phyloP scores from a whole-genome alignment of 2,329 filamentous ascomycete species.

The Pezicula carpinea region DNA sequence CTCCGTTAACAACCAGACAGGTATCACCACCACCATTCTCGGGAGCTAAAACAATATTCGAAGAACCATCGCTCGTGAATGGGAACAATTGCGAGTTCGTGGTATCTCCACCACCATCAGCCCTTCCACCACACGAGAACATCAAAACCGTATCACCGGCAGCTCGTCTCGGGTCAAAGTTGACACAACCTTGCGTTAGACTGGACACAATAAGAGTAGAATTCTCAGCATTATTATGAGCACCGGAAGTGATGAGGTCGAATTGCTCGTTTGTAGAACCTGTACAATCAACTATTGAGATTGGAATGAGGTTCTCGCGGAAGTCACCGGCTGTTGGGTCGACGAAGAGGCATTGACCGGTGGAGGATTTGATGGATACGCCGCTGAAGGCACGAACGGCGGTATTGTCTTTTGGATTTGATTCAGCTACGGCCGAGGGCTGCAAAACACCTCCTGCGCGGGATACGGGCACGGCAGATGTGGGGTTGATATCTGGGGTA shows the following conservation, averaged over 20 bases:
- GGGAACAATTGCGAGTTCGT: slow-evolving; percentile 45
- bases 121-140: slow-evolving; percentile 55
- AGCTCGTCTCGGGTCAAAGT: slow-evolving; percentile 48
- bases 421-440: slow-evolving; percentile 43
- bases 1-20: slow-evolving; percentile 35
- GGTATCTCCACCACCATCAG: slow-evolving; percentile 41
- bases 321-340: slow-evolving; percentile 42
- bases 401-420: slow-evolving; percentile 36
- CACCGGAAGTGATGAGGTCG: slow-evolving; percentile 42
- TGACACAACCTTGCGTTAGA: slow-evolving; percentile 53
- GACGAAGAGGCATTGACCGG: slow-evolving; percentile 38
- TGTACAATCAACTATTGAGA: slow-evolving; percentile 35
- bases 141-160: slow-evolving; percentile 48
- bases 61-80: slow-evolving; percentile 35
- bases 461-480: slow-evolving; percentile 41
- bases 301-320: slow-evolving; percentile 39
- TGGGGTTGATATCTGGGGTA: slow-evolving; percentile 28
- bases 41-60: slow-evolving; percentile 39
- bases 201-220: slow-evolving; percentile 49
- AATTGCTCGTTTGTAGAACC: slow-evolving; percentile 35
- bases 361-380: slow-evolving; percentile 36
- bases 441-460: slow-evolving; percentile 45
- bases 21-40: slow-evolving; percentile 37
- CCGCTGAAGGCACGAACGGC: slow-evolving; percentile 36
- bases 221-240: slow-evolving; percentile 42